Evolutionary conservation across 2,329 filamentous ascomycete genomes (phyloP).

Genomic region (Penicillium aurantiogriseum): DNA sequence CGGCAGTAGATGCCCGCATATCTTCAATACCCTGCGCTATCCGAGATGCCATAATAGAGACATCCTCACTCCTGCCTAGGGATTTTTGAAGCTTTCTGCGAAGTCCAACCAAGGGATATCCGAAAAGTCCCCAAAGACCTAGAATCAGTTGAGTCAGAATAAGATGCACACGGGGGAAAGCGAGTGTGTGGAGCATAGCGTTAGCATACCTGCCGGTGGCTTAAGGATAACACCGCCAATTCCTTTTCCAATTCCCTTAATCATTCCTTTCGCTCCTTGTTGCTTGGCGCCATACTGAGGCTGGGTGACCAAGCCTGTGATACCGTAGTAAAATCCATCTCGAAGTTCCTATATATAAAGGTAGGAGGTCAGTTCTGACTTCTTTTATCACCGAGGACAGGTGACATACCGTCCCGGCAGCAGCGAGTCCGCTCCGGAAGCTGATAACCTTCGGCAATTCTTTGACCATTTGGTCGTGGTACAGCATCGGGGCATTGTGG

Average conservation of each 20-base stretch:
- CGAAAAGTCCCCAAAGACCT: conserved; percentile 28
- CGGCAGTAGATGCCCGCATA: conserved; percentile 17
- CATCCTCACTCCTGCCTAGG: conserved; percentile 19
- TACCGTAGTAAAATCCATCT: conserved; percentile 75
- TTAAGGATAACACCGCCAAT: conserved; percentile 79
- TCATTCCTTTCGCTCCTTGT: conserved; percentile 64
- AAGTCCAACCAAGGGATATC: conserved; percentile 28
- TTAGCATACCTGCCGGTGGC: conserved; percentile 65
- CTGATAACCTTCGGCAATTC: conserved; percentile 75
- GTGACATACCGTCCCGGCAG: conserved; percentile 55
- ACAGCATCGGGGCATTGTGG: conserved; percentile 80
- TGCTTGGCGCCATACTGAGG: conserved; percentile 68
- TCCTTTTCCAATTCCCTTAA: conserved; percentile 80
- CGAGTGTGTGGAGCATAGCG: neutral
- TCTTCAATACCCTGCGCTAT: conserved; percentile 24
- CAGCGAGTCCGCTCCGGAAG: conserved; percentile 70
- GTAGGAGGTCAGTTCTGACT: neutral
- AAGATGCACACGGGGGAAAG: fast-evolving
- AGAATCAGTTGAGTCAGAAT: neutral
- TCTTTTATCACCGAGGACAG: neutral
- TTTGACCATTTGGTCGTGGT: conserved; percentile 78
- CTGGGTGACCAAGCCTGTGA: conserved; percentile 77
- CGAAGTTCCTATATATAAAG: conserved; percentile 58
- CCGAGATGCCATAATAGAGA: conserved; percentile 18
- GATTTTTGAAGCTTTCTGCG: conserved; percentile 25